phyloP scores from a whole-genome alignment of 768 basidiomycete species.

The Lactarius evosmus region DNA sequence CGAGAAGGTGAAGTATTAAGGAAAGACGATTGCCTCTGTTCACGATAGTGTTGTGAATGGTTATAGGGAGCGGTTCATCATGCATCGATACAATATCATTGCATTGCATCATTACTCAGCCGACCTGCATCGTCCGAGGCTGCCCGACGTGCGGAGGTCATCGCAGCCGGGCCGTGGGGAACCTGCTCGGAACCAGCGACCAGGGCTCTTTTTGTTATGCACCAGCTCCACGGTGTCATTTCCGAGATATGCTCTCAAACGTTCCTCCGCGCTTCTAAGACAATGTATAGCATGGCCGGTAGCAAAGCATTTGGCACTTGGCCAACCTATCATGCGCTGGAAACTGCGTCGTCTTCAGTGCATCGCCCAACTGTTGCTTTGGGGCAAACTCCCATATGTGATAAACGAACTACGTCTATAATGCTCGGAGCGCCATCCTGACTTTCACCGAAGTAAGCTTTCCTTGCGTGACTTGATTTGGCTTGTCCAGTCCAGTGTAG shows the following conservation, averaged over 20 bases:
- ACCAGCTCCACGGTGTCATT: background rate
- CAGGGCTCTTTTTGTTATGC: background rate
- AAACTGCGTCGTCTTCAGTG: background rate
- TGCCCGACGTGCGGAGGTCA: background rate
- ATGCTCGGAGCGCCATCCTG: background rate
- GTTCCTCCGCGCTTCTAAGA: conserved; percentile 11
- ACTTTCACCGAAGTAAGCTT: conserved; percentile 5
- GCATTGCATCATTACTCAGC: conserved; percentile 19
- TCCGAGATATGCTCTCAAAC: background rate
- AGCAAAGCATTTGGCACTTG: background rate
- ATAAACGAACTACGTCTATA: conserved; percentile 11
- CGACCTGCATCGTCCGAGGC: background rate
- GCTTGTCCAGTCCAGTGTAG: conserved; percentile 14
- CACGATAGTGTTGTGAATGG: background rate
- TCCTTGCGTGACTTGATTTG: conserved; percentile 14
- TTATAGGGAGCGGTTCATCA: background rate
- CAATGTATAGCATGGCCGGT: conserved; percentile 1
- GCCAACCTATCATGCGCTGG: background rate
- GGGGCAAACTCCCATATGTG: conserved; percentile 3
- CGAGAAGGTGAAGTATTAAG: background rate
- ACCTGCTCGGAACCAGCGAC: conserved; percentile 13
- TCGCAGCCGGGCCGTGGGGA: conserved; percentile 16
- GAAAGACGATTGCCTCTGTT: background rate
- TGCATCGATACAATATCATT: too few species aligned
- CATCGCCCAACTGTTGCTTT: conserved; percentile 4